Evolutionary conservation across 1,139 yeast species (phyloP).

Genomic region (Pichia sp.): DNA sequence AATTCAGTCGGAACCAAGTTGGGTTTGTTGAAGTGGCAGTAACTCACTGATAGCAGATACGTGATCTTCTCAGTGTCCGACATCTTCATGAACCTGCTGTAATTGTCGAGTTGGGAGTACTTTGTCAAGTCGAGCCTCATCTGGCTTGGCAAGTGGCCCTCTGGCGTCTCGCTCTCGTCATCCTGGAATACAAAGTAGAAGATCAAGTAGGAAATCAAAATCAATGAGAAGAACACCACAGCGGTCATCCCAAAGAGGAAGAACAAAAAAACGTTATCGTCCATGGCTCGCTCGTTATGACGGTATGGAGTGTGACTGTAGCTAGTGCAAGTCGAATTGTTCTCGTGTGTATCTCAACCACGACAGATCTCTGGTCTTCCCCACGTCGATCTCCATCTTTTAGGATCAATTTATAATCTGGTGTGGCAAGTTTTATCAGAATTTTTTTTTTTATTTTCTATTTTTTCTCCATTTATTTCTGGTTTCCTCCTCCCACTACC

Average conservation of each 20-base stretch:
- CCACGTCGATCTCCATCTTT: not conserved
- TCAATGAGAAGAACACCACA: constrained; percentile 1
- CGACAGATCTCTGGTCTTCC: not conserved
- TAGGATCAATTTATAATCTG: not conserved
- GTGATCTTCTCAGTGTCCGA: constrained; percentile 12
- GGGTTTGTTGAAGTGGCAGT: constrained; percentile 38
- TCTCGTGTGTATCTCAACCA: too few species aligned
- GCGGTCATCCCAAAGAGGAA: constrained; percentile 9
- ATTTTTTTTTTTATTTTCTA: not conserved
- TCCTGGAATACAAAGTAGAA: constrained; percentile 1
- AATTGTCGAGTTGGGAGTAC: not conserved
- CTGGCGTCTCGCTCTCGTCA: constrained; percentile 2
- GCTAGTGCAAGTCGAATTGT: not conserved
- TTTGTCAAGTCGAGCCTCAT: constrained; percentile 6
- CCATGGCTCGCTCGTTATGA: constrained; percentile 3
- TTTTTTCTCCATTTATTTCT: not conserved
- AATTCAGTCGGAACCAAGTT: constrained; percentile 35
- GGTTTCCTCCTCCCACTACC: not conserved
- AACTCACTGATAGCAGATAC: constrained; percentile 19
- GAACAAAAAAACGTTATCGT: constrained; percentile 3
- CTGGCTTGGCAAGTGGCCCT: constrained; percentile 1
- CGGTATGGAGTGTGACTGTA: not conserved
- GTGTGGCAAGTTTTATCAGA: not conserved
- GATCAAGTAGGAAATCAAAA: constrained; percentile 6
- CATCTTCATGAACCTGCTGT: not conserved